Conservation (phyloP, 2,329 filamentous ascomycete species). For the Phialophora verrucosa region DNA sequence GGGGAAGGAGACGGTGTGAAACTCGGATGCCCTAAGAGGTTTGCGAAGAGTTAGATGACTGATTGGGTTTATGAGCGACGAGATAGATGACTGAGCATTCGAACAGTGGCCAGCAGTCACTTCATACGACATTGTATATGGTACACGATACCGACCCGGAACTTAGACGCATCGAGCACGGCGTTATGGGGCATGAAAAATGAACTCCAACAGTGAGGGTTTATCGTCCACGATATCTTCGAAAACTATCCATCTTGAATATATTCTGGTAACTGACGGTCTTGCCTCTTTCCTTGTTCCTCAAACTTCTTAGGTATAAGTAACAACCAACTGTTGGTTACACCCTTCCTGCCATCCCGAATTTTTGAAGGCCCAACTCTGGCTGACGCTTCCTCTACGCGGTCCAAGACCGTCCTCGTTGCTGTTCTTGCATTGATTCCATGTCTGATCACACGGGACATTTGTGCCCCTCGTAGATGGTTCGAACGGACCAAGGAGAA, state of each 20-base stretch:
- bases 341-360: background rate
- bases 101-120: background rate
- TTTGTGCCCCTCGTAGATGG: background rate
- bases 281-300: background rate
- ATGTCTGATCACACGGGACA: background rate
- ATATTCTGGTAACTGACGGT: background rate
- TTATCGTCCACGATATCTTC: background rate
- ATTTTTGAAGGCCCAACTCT: background rate
- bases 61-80: background rate
- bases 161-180: background rate
- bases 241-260: background rate
- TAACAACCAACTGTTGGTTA: no score
- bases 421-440: background rate
- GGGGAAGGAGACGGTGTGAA: conserved; percentile 24
- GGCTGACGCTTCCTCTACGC: background rate
- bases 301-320: background rate
- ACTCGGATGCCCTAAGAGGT: background rate
- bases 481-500: background rate
- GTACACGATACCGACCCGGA: background rate
- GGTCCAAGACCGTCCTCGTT: background rate
- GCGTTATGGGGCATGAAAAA: background rate
- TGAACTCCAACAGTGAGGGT: background rate
- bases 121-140: background rate
- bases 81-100: background rate
- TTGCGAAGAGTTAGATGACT: background rate